Evolutionary conservation across 1,139 yeast genomes (phyloP).

Genomic region (Zhuliangozyma parablackwelliae): DNA sequence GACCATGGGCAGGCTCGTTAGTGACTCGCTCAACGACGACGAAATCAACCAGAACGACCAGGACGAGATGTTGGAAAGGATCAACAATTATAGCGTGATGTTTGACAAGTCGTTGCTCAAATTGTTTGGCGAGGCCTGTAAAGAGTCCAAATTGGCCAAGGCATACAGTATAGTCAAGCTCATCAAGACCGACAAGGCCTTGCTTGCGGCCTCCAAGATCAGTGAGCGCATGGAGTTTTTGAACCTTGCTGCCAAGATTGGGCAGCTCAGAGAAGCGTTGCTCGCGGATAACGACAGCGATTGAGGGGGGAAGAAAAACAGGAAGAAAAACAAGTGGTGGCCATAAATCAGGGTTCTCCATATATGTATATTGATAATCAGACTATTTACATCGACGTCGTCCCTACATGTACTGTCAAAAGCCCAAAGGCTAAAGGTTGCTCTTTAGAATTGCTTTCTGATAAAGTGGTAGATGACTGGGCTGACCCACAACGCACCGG

Average conservation of each 20-base stretch:
- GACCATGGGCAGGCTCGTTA: slow-evolving; percentile 47
- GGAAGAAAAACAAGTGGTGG: too few species aligned
- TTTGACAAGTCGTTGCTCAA: slow-evolving; percentile 75
- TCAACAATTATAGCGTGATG: slow-evolving; percentile 45
- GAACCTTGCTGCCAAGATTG: slow-evolving; percentile 63
- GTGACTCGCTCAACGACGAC: slow-evolving; percentile 36
- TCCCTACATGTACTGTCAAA: too few species aligned
- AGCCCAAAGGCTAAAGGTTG: too few species aligned
- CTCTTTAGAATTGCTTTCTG: slow-evolving; percentile 48
- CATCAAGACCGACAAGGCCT: slow-evolving; percentile 71
- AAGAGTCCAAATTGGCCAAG: slow-evolving; percentile 57
- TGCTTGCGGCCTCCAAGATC: slow-evolving; percentile 78
- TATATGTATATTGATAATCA: too few species aligned
- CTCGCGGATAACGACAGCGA: slow-evolving; percentile 28
- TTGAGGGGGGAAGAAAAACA: slow-evolving; percentile 3
- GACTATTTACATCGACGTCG: too few species aligned
- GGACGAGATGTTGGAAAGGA: slow-evolving; percentile 43
- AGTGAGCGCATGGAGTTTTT: slow-evolving; percentile 73
- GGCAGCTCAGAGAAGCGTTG: slow-evolving; percentile 55
- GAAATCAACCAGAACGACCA: slow-evolving; percentile 32
- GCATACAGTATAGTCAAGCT: slow-evolving; percentile 69
- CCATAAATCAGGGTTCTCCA: too few species aligned
- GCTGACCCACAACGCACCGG: slow-evolving; percentile 75
- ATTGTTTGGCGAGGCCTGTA: slow-evolving; percentile 74
- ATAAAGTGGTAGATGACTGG: slow-evolving; percentile 62